Evolutionary conservation across 495 filamentous ascomycete genomes (phyloP), one percentile per base, ranked within the genome.

Genomic region (Jackrogersella multiformis): DNA sequence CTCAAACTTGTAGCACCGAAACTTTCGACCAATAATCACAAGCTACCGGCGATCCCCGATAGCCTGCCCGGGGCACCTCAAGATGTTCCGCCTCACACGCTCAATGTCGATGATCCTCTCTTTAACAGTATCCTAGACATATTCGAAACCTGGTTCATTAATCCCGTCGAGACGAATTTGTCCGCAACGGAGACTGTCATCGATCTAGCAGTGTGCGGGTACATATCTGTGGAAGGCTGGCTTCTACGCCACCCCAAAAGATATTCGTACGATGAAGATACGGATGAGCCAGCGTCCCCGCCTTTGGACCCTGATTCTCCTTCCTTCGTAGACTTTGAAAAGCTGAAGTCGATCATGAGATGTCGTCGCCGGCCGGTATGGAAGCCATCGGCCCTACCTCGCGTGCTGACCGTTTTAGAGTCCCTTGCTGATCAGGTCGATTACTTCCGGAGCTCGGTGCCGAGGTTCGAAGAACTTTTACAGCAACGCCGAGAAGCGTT

Each of bases 121-220:
- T 81, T 97, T 28, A 84, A 84, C 59, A 87, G 86, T 34, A 74
- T 97, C 2, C 76, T 95, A 8, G 82, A 82, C 13, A 85, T 93
- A 4, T 76, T 98, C 30, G 82, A 87, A 18, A 86, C 83, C 0
- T 99, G 98, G 72, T 91, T 97, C 67, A 85, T 89, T 5, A 98
- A 99, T 74, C 87, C 92, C 15, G 87, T 97, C 1, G 92, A 96
- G 60, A 91, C 88, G 13, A 99, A 99, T 71, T 80, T 99, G 9
- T 87, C 88, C 1, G 78, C 97, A 6, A 97, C 96, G 0, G 89
- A 93, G 68, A 85, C 89, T 5, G 82, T 99, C 13, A 86, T 94
- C 56, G 90, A 92, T 61, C 82, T 98, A 24, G 89, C 90, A 13
- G 88, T 90, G 0, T 98, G 95, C 64, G 88, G 91, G 13, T 90